Conservation (phyloP, 768 basidiomycete species). For the Auriscalpium microsporum region DNA sequence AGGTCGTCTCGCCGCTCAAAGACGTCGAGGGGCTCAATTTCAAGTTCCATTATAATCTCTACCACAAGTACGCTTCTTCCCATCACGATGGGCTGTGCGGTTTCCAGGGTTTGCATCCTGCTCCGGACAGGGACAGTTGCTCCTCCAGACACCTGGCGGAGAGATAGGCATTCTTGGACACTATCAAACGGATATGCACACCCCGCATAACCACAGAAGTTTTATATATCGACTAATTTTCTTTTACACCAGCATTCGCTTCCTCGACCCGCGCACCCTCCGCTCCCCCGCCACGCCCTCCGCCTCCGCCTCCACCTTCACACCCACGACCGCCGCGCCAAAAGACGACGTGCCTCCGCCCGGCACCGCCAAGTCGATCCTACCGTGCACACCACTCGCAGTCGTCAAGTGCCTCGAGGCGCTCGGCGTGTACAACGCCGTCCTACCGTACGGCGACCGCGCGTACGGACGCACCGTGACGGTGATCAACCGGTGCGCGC, state of each 20-base stretch:
- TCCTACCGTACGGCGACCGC: slow-evolving; percentile 89
- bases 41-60: slow-evolving; percentile 91
- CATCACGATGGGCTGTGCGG: neutral
- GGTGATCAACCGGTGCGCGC: slow-evolving; percentile 82
- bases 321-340: slow-evolving; percentile 75
- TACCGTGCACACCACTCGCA: slow-evolving; percentile 95
- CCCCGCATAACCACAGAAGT: too few species aligned
- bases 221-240: too few species aligned
- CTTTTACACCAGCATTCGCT: slow-evolving; percentile 64
- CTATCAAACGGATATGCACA: too few species aligned
- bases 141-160: too few species aligned
- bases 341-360: slow-evolving; percentile 71
- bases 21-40: slow-evolving; percentile 97
- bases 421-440: slow-evolving; percentile 85
- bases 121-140: too few species aligned
- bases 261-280: slow-evolving; percentile 73
- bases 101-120: too few species aligned
- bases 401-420: slow-evolving; percentile 93
- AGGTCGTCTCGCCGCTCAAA: slow-evolving; percentile 92
- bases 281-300: slow-evolving; percentile 33
- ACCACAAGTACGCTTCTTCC: slow-evolving; percentile 71
- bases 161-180: too few species aligned
- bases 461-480: slow-evolving; percentile 91
- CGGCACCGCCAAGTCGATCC: slow-evolving; percentile 90
- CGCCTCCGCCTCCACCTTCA: slow-evolving; percentile 35